Base-by-base conservation (phyloP, 1,284 basidiomycete species). In the Apiotrichum gamsii region DNA sequence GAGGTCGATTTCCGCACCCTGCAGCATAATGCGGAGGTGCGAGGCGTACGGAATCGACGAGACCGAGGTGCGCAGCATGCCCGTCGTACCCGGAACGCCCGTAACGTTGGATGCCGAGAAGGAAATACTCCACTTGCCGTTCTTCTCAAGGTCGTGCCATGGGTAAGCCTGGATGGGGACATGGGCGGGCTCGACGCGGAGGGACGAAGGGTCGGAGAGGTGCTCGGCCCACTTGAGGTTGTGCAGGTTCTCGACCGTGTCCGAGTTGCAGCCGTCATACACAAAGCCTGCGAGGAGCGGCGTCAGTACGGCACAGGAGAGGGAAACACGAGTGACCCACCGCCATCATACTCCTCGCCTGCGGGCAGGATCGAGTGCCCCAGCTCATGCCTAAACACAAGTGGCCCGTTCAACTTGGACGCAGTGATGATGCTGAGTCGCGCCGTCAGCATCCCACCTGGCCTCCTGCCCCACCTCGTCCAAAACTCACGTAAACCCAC, bases 301-400 rank as follows among this genome's bases (percentile, higher is more conserved):
- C 18, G 13, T 20, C 19, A 33, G 23, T 6, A n/a, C 13, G 0
- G 14, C 16, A n/a, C n/a, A n/a, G n/a, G n/a, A n/a, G n/a, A n/a
- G n/a, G n/a, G n/a, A n/a, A n/a, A n/a, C n/a, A n/a, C n/a, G n/a
- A 28, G 25, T 28, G 25, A 49, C 60, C 43, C 38, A 62, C 66
- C 85, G 3, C 86, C 87, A 56, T 90, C 87, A 61, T 90, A 90
- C 72, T 90, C 87, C 69, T 90, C 87, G 8, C 87, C 87, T 6
- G 87, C 83, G 2, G 79, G 73, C 20, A 72, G 71, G 20, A 73
- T 51, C 15, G 59, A 64, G 50, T 73, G 72, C 14, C 87, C 87
- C 2, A 90, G 79, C 67, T 90, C 87, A 61, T 89, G 87, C 3
- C 86, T 79, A 23, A 90, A 76, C 0, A 89, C 84, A 5, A 87